These are phyloP conservation scores for Phytopythium montanum DNA, from an alignment of 352 stramenopile species.

Conservation along the genomic window DNA sequence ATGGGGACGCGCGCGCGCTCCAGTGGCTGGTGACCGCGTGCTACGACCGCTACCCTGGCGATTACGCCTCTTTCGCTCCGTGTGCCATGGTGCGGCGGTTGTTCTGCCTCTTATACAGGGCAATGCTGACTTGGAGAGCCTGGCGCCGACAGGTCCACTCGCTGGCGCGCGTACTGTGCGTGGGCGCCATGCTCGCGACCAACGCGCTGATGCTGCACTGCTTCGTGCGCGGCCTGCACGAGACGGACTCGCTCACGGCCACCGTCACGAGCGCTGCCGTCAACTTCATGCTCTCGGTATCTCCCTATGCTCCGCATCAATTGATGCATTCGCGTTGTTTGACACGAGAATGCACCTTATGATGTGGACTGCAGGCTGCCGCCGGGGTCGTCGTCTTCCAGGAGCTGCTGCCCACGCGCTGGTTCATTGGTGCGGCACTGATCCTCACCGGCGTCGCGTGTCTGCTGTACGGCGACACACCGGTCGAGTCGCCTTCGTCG, in stretches of 20 bases:
- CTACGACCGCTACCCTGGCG: constrained; percentile 8
- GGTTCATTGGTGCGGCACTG: constrained; percentile 69
- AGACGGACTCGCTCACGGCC: constrained; percentile 83
- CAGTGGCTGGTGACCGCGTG: constrained; percentile 22
- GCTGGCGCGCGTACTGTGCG: constrained; percentile 41
- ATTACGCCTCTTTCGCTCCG: not conserved
- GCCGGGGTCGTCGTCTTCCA: constrained; percentile 59
- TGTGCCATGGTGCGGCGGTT: constrained; percentile 10
- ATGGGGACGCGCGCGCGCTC: constrained; percentile 23
- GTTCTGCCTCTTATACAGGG: not conserved
- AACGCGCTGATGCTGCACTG: constrained; percentile 79
- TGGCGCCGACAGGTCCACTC: constrained; percentile 15
- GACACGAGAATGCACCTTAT: not conserved
- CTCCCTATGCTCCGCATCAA: not conserved
- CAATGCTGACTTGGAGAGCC: not conserved
- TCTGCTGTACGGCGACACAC: constrained; percentile 59
- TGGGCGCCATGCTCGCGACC: constrained; percentile 64
- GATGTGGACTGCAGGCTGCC: constrained; percentile 25
- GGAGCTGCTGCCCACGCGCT: constrained; percentile 63
- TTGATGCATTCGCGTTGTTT: not conserved
- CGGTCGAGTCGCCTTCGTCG: not conserved
- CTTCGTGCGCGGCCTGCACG: constrained; percentile 79
- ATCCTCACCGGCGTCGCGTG: constrained; percentile 69
- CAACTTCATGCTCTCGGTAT: constrained; percentile 80
- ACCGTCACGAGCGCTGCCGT: constrained; percentile 77